phyloP scores from a whole-genome alignment of 352 stramenopile species.

The Pythium utonaiense region DNA sequence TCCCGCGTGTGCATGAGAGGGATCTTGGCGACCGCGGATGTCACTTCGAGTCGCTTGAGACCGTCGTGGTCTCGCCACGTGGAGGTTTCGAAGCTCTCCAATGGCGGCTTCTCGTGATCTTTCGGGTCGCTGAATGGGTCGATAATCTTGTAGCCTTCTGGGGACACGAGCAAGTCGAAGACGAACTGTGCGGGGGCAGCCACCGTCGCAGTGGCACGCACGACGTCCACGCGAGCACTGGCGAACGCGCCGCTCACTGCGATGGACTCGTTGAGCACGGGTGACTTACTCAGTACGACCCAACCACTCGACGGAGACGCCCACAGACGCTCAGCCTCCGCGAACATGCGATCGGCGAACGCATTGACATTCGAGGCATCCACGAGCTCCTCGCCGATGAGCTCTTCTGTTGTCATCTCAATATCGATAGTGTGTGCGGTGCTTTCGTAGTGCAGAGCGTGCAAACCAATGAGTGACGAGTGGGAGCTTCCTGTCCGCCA shows the following conservation, averaged over 20 bases:
- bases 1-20: constrained; percentile 21
- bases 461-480: background rate
- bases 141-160: constrained; percentile 30
- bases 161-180: constrained; percentile 30
- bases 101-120: constrained; percentile 26
- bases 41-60: constrained; percentile 27
- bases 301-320: constrained; percentile 5
- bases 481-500: no score
- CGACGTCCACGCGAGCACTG: constrained; percentile 15
- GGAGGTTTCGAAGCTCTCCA: constrained; percentile 24
- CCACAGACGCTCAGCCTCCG: constrained; percentile 30
- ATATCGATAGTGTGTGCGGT: no score
- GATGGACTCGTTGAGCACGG: constrained; percentile 27
- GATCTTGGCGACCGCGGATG: constrained; percentile 17
- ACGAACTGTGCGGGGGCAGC: constrained; percentile 21
- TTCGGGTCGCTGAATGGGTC: constrained; percentile 29
- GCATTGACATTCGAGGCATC: constrained; percentile 18
- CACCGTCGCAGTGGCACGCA: constrained; percentile 20
- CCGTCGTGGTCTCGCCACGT: constrained; percentile 19
- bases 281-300: constrained; percentile 19
- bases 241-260: constrained; percentile 28
- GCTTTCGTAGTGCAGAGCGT: background rate
- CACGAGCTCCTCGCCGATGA: constrained; percentile 31
- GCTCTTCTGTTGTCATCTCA: constrained; percentile 10
- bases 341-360: constrained; percentile 27